These are phyloP conservation scores for Clitocybe nebularis DNA, from an alignment of 1,284 basidiomycete species.

Conservation along the genomic window DNA sequence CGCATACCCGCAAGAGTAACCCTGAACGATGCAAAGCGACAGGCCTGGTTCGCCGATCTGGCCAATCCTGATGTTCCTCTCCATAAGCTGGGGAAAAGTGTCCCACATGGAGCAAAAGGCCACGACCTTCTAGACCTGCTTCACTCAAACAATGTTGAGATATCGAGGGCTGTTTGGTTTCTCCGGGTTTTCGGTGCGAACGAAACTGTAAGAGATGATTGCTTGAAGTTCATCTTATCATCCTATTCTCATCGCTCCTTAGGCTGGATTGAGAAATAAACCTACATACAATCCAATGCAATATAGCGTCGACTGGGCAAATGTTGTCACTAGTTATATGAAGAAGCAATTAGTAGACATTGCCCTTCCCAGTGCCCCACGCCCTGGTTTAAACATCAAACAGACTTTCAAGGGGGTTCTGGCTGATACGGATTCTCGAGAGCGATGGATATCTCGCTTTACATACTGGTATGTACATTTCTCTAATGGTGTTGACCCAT, in stretches of 20 bases:
- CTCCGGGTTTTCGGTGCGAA: slow-evolving; percentile 92
- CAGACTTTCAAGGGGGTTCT: slow-evolving; percentile 76
- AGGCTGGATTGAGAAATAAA: slow-evolving; percentile 73
- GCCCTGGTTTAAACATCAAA: slow-evolving; percentile 72
- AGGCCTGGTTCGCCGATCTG: slow-evolving; percentile 88
- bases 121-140: slow-evolving; percentile 89
- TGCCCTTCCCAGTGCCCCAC: slow-evolving; percentile 72
- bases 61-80: slow-evolving; percentile 88
- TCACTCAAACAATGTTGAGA: slow-evolving; percentile 76
- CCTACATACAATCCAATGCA: slow-evolving; percentile 73
- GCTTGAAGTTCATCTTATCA: not conserved
- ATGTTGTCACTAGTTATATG: slow-evolving; percentile 82
- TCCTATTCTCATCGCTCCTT: slow-evolving; percentile 6
- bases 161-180: slow-evolving; percentile 92
- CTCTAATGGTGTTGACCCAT: not conserved
- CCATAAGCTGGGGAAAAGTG: slow-evolving; percentile 81
- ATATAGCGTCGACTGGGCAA: slow-evolving; percentile 91
- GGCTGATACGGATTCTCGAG: slow-evolving; percentile 62
- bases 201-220: slow-evolving; percentile 65
- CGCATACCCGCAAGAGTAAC: slow-evolving; percentile 87
- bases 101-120: slow-evolving; percentile 92
- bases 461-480: slow-evolving; percentile 60
- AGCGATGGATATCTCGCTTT: slow-evolving; percentile 79
- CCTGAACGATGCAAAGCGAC: slow-evolving; percentile 84
- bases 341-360: slow-evolving; percentile 88